Conservation (phyloP, 768 basidiomycete genomes). For the Trametes maxima region DNA sequence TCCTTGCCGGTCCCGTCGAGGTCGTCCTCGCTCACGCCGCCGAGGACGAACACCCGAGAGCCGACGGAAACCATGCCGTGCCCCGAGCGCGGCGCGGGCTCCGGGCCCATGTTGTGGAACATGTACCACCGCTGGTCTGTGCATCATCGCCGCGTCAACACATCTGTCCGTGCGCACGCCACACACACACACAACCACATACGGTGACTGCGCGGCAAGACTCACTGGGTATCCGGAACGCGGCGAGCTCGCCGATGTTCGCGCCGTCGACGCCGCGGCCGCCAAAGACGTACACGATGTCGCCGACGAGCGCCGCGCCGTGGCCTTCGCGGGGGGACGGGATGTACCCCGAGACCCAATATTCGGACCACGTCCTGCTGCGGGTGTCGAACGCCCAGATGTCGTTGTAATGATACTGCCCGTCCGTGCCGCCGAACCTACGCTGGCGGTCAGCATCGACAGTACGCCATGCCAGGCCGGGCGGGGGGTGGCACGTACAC, state of each 20-base stretch:
- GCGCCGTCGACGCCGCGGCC: conserved; percentile 94
- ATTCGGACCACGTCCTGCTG: conserved; percentile 80
- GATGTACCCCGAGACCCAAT: conserved; percentile 91
- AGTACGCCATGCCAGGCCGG: background rate
- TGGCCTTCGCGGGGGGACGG: conserved; percentile 93
- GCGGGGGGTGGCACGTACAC: conserved; percentile 10
- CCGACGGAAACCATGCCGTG: conserved; percentile 94
- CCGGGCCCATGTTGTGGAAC: conserved; percentile 99
- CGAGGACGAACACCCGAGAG: conserved; percentile 83
- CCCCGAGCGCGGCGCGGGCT: conserved; percentile 86
- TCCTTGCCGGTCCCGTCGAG: conserved; percentile 54
- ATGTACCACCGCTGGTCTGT: conserved; percentile 96
- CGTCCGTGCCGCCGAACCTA: conserved; percentile 98
- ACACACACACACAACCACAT: background rate
- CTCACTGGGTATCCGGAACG: conserved; percentile 93
- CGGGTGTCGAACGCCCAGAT: conserved; percentile 89
- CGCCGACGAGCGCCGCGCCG: conserved; percentile 90
- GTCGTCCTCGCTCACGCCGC: conserved; percentile 83
- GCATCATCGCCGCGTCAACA: conserved; percentile 1
- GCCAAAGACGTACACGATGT: conserved; percentile 95
- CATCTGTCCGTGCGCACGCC: background rate
- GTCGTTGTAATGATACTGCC: conserved; percentile 97
- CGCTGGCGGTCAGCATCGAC: background rate
- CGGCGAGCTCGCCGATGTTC: conserved; percentile 87
- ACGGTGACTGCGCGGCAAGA: conserved; percentile 16